phyloP scores from a whole-genome alignment of 2,329 filamentous ascomycete species.

The Penicillium olsonii region DNA sequence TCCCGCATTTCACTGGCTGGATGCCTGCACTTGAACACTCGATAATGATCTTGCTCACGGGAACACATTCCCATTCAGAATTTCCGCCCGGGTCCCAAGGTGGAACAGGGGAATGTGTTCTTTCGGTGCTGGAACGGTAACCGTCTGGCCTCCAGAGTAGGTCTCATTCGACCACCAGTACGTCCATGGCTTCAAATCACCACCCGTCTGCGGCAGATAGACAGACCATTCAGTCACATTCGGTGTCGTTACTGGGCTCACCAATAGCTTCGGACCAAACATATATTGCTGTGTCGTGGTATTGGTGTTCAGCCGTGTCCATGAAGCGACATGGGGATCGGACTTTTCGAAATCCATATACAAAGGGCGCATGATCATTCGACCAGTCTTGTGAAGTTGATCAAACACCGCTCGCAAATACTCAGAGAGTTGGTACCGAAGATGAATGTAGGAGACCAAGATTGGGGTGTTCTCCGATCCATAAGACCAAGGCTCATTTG shows the following conservation, averaged over 20 bases:
- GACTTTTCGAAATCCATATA: slow-evolving; percentile 41
- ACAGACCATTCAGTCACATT: slow-evolving; percentile 40
- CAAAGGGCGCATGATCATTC: slow-evolving; percentile 41
- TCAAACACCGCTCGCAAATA: slow-evolving; percentile 37
- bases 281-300: slow-evolving; percentile 43
- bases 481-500: slow-evolving; percentile 63
- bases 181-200: slow-evolving; percentile 36
- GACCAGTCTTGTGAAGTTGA: slow-evolving; percentile 34
- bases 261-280: slow-evolving; percentile 40
- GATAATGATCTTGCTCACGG: not conserved
- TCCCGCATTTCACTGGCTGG: no score
- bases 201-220: slow-evolving; percentile 35
- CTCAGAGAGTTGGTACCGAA: slow-evolving; percentile 54
- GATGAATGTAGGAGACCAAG: slow-evolving; percentile 56
- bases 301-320: slow-evolving; percentile 33
- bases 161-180: slow-evolving; percentile 46
- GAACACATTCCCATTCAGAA: slow-evolving; percentile 57
- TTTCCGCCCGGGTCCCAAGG: slow-evolving; percentile 66
- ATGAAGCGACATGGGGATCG: slow-evolving; percentile 23
- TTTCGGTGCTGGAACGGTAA: slow-evolving; percentile 38
- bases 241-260: slow-evolving; percentile 38
- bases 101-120: slow-evolving; percentile 50
- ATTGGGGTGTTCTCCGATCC: slow-evolving; percentile 59
- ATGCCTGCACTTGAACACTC: no score
- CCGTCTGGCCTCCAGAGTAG: slow-evolving; percentile 39